Percentiles rank a stretch among this genome's conserved stretches.
Evolutionary conservation across 495 filamentous ascomycete genomes (phyloP).

Genomic region (Amniculicola lignicola): DNA sequence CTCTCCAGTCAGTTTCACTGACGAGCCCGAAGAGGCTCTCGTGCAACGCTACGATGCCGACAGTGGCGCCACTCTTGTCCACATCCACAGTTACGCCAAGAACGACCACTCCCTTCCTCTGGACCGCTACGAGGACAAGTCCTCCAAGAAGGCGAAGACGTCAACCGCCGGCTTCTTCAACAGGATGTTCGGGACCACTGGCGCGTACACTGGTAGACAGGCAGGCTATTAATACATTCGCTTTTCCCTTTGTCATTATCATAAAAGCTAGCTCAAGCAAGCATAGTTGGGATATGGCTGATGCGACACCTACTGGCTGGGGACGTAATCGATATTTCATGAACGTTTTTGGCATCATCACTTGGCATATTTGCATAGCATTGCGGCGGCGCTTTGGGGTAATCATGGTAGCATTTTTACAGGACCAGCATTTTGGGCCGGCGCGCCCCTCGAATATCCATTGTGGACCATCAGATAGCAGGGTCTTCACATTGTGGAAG

Average conservation of each 20-base stretch:
- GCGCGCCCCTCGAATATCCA: conserved; percentile 28
- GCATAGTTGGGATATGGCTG: conserved; percentile 16
- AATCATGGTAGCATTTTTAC: conserved; percentile 23
- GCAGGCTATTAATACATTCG: conserved; percentile 23
- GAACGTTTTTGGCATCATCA: conserved; percentile 16
- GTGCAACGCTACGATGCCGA: conserved; percentile 43
- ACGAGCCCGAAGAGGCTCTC: conserved; percentile 34
- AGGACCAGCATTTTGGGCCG: conserved; percentile 26
- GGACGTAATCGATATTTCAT: conserved; percentile 9
- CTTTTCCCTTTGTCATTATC: conserved; percentile 31
- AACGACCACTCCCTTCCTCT: conserved; percentile 25
- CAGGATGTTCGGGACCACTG: conserved; percentile 36
- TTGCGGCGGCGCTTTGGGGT: conserved; percentile 33
- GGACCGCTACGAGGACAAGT: conserved; percentile 34
- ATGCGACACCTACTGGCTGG: conserved; percentile 29
- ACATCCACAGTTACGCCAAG: conserved; percentile 35
- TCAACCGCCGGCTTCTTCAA: conserved; percentile 40
- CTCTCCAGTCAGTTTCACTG: conserved; percentile 29
- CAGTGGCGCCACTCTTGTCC: conserved; percentile 39
- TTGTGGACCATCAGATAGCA: conserved; percentile 1
- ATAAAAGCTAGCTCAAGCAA: conserved; percentile 22
- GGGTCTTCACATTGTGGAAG: not conserved
- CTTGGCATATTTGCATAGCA: conserved; percentile 31
- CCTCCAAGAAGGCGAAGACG: conserved; percentile 42
- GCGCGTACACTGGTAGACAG: conserved; percentile 19